Evolutionary conservation across 2,329 filamentous ascomycete species (phyloP), one percentile per base, ranked within the genome.

Genomic region (Penicillium sp.): DNA sequence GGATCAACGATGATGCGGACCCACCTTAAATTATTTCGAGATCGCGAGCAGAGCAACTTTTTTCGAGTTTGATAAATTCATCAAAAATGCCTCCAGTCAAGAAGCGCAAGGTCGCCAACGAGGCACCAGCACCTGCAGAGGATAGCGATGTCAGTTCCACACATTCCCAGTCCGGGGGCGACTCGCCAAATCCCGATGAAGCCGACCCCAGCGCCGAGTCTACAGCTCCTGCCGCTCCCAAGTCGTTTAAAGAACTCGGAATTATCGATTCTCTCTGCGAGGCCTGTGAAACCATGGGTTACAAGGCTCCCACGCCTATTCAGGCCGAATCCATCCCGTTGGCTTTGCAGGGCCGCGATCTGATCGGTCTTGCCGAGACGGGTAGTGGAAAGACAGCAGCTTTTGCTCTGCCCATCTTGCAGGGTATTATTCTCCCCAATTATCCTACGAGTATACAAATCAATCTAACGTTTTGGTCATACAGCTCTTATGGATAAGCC

Each of bases 361-460:
- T 97, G 30, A 96, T 99, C 62, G 94, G 92, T 38, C 80, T 97
- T 46, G 94, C 94, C 28, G 92, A 99, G 74, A 99, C 94, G 0
- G 94, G 94, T 62, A 91, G 86, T 67, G 94, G 94, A 74, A 99
- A 97, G 77, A 97, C 94, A 0, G 92, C 91, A 6, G 92, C 94
- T 0, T 99, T 97, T 69, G 91, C 90, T 0, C 78, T 99, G 2
- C 94, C 94, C 0, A 95, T 99, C 35, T 81, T 99, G 2, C 92
- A 96, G 73, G 70, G 70, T 69, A 55, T 4, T 13, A 13, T 30
- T 30, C 28, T 30, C 25, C 16, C 14, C 25, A 27, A 7, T 28
- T 28, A 9, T 28, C 27, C 27, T 8, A 8, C 27, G 10, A 27
- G 25, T 28, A 10, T 28, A 28, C 2, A 28, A 28, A 28, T 3